Percentiles rank a stretch among this genome's conserved stretches.
Conservation (phyloP, 179 eudicot genomes). For the Nepenthes alata region DNA sequence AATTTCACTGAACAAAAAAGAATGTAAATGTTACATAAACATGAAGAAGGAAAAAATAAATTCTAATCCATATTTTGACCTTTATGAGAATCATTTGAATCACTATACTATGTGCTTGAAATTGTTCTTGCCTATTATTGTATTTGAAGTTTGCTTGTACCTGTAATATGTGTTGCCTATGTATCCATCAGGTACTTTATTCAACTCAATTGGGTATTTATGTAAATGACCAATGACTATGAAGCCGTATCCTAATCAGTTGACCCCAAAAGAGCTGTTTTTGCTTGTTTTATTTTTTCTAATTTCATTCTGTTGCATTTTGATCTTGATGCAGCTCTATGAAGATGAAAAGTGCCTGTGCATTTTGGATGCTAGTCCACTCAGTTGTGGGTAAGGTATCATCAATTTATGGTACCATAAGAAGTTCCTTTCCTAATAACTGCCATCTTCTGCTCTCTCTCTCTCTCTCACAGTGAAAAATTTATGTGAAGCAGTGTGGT, state of each 20-base stretch:
- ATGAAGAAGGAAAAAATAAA: no score
- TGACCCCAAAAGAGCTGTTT: not conserved
- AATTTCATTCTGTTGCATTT: slow-evolving; percentile 1
- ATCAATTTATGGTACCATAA: slow-evolving; percentile 19
- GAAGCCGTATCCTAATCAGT: not conserved
- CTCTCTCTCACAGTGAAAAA: not conserved
- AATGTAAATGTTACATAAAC: no score
- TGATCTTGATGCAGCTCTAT: slow-evolving; percentile 43
- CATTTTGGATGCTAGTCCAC: slow-evolving; percentile 80
- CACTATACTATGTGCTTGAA: no score
- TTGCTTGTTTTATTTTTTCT: not conserved
- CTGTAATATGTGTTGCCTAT: no score
- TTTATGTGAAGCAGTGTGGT: not conserved
- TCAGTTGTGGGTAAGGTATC: slow-evolving; percentile 97
- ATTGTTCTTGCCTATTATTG: no score
- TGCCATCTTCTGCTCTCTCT: not conserved
- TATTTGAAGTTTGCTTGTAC: no score
- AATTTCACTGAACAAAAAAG: no score
- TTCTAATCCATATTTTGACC: no score
- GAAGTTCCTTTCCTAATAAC: not conserved
- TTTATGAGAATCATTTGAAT: no score
- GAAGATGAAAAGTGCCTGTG: slow-evolving; percentile 86
- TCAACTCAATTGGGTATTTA: no score
- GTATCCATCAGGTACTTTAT: no score
- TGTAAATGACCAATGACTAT: not conserved